These are phyloP conservation scores for Bolboschoenoplectus hybrid DNA, from an alignment of 202 grass and related monocot genomes.

Conservation along the genomic window DNA sequence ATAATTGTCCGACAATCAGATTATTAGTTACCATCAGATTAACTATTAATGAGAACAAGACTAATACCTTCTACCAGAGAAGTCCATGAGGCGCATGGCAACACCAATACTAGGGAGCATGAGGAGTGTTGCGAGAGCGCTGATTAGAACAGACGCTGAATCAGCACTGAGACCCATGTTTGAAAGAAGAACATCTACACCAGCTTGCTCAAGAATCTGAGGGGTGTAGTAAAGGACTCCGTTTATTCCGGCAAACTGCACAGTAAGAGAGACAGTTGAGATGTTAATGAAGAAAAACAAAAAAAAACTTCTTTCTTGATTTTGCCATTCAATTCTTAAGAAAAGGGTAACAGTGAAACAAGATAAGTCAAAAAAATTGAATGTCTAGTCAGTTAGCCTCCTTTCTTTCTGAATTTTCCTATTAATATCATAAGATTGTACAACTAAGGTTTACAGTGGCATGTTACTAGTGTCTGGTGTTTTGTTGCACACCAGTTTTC, in stretches of 20 bases:
- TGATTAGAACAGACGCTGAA: constrained; percentile 69
- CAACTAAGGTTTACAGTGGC: neutral
- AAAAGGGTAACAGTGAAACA: neutral
- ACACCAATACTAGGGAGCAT: constrained; percentile 64
- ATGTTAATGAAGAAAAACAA: neutral
- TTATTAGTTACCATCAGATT: neutral
- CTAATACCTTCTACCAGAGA: constrained; percentile 55
- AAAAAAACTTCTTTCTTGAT: neutral
- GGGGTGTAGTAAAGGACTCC: constrained; percentile 69
- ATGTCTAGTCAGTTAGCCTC: neutral
- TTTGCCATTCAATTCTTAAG: neutral
- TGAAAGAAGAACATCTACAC: constrained; percentile 50
- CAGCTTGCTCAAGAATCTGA: constrained; percentile 73
- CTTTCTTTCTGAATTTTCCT: neutral
- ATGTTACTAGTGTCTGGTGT: neutral
- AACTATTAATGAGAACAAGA: neutral
- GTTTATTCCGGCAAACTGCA: constrained; percentile 75
- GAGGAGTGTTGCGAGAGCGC: constrained; percentile 55
- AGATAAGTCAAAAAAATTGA: neutral
- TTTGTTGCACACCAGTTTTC: neutral
- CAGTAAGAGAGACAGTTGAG: neutral
- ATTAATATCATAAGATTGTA: neutral
- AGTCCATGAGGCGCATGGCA: constrained; percentile 70
- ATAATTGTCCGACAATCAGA: neutral
- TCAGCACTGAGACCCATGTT: constrained; percentile 49